Evolutionary conservation across 2,329 filamentous ascomycete genomes (phyloP).

Genomic region (Fusarium sp.): DNA sequence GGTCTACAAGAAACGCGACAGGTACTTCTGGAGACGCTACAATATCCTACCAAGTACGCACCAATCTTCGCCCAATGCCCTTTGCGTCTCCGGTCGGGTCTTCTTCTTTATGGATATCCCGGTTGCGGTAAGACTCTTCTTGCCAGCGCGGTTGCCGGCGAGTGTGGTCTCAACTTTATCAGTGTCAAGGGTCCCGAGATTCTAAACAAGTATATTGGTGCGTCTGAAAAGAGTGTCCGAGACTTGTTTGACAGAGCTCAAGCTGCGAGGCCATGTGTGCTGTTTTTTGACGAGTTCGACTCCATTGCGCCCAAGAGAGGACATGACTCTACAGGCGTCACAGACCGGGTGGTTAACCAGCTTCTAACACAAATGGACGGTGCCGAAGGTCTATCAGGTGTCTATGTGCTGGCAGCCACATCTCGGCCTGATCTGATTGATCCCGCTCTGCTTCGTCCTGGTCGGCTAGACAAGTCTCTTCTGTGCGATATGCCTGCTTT

Average conservation of each 20-base stretch:
- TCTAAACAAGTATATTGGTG: constrained; percentile 98
- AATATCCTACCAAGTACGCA: constrained; percentile 97
- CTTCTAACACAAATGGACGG: constrained; percentile 99
- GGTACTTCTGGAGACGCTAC: constrained; percentile 91
- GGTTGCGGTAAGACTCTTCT: constrained; percentile 97
- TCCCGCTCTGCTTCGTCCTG: constrained; percentile 89
- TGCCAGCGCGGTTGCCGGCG: constrained; percentile 95
- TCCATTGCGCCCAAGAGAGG: constrained; percentile 97
- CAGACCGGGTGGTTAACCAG: constrained; percentile 97
- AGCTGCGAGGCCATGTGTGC: constrained; percentile 89
- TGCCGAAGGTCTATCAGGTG: constrained; percentile 91
- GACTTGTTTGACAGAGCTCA: constrained; percentile 94
- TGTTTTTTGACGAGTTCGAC: constrained; percentile 99
- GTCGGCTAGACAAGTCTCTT: constrained; percentile 91
- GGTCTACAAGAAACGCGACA: constrained; percentile 87
- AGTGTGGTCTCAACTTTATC: constrained; percentile 98
- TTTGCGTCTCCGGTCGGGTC: constrained; percentile 89
- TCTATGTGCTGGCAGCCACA: constrained; percentile 96
- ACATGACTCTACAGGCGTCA: constrained; percentile 98
- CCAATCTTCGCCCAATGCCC: constrained; percentile 98
- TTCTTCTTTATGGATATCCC: constrained; percentile 93
- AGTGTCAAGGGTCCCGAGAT: constrained; percentile 98
- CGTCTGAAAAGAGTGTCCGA: constrained; percentile 93
- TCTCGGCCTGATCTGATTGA: constrained; percentile 95
- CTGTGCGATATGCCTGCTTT: constrained; percentile 87